Base-by-base conservation (phyloP, 129 eudicot species). In the Daucus carota region DNA sequence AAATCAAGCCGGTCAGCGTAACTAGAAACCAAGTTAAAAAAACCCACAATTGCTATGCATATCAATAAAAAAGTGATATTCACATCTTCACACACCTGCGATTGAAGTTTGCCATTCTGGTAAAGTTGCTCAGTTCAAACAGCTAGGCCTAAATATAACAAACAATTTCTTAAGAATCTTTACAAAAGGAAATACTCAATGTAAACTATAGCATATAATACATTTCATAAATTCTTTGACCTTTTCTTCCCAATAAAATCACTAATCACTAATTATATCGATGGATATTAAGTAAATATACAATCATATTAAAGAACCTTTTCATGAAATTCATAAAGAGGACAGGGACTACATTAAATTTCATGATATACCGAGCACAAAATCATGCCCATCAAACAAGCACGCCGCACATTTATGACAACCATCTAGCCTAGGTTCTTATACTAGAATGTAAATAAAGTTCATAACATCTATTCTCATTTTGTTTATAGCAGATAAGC, bases 41-140 rank as follows among this genome's bases (percentile, higher is more conserved):
- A 71, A 77, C 69, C 43, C 29, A 62, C 32, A 80, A 6, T 42
- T 70, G 75, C 62, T 12, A 48, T 62, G 24, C 57, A 71, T 28
- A 28, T 66, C 33, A 65, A 79, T n/a, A 4, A 34, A 67, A 47
- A 48, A 16, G 52, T 46, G 75, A 59, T 48, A 77, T 44, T 4
- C 8, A 22, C 22, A 28, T 42, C 33, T 41, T 52, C 31, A 87
- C 87, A 76, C 75, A 94, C 99, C 99, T 87, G 88, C 99, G 97
- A 72, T 85, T 83, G 32, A 79, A 74, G 83, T 81, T 88, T 75
- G 84, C 88, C 98, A 94, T 91, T 33, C 72, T 78, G 43, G 67
- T 79, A 70, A 72, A 84, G 85, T 70, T n/a, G 65, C 79, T 80
- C 83, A 80, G 80, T 70, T 77, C 69, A 74, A 80, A 47, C 80